Evolutionary conservation across 2,329 filamentous ascomycete genomes (phyloP), one percentile per base, ranked within the genome.

Genomic region (Verticillium tricorpus): DNA sequence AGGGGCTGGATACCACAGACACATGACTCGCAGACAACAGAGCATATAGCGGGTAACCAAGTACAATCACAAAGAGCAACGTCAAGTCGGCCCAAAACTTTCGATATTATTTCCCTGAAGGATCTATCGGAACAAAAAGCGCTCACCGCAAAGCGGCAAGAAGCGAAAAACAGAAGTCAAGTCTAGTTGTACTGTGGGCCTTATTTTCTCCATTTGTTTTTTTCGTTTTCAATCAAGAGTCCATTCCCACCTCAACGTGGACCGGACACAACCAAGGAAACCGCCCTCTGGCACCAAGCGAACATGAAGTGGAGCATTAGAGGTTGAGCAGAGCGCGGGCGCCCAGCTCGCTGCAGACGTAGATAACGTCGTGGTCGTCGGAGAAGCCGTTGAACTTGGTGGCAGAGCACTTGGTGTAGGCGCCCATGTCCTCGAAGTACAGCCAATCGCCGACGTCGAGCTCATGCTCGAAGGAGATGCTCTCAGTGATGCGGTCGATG

Each of bases 341-440:
- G 56, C 92, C 94, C 22, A 90, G 85, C 85, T 99, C 95, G 77
- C 93, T 97, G 75, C 90, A 96, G 69, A 98, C 90, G 73, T 98
- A 98, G 67, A 98, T 88, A 66, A 96, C 90, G 70, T 97, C 91
- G 76, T 99, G 95, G 69, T 88, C 84, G 77, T 98, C 92, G 60
- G 89, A 91, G 78, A 98, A 99, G 66, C 95, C 95, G 69, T 99
- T 99, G 88, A 99, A 99, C 72, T 90, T 89, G 62, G 95, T 99
- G 66, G 95, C 94, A 63, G 93, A 97, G 83, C 94, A 98, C 83
- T 93, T 96, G 69, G 95, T 98, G 78, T 99, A 99, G 28, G 95
- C 94, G 61, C 95, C 95, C 95, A 99, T 99, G 65, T 97, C 88
- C 79, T 97, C 92, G 77, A 99, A 99, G 80, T 96, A 99, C 60